Evolutionary conservation across 805 yeast genomes (phyloP).

Genomic region (Wickerhamomyces silvicola): DNA sequence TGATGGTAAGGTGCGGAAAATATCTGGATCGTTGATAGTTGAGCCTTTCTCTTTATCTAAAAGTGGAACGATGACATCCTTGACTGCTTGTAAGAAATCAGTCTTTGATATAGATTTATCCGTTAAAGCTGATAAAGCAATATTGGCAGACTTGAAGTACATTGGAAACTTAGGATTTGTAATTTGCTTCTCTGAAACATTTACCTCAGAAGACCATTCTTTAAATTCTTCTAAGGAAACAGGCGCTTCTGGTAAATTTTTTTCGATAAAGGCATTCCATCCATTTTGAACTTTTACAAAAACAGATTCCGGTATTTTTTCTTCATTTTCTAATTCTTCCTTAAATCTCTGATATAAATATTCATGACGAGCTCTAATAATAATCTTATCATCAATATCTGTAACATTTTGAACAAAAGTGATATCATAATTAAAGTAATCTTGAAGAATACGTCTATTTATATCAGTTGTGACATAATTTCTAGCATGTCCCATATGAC

Average conservation of each 20-base stretch:
- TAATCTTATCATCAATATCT: constrained; percentile 97
- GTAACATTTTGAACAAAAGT: constrained; percentile 93
- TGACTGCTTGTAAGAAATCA: constrained; percentile 43
- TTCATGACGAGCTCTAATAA: constrained; percentile 87
- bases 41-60: constrained; percentile 72
- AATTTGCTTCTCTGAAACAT: constrained; percentile 43
- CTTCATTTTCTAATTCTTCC: constrained; percentile 20
- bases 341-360: constrained; percentile 64
- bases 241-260: constrained; percentile 47
- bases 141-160: constrained; percentile 59
- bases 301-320: constrained; percentile 27
- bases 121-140: constrained; percentile 43
- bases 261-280: constrained; percentile 41
- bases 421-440: constrained; percentile 87
- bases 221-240: constrained; percentile 31
- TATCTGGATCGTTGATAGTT: constrained; percentile 73
- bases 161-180: constrained; percentile 81
- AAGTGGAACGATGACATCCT: constrained; percentile 68
- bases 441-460: constrained; percentile 80
- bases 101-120: constrained; percentile 21
- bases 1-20: constrained; percentile 77
- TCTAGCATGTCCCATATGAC: constrained; percentile 98
- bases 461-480: constrained; percentile 94
- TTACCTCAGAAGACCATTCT: constrained; percentile 45
- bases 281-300: constrained; percentile 34